These are phyloP conservation scores for Hansenula sp. DNA, from an alignment of 1,139 yeast genomes.

Conservation along the genomic window DNA sequence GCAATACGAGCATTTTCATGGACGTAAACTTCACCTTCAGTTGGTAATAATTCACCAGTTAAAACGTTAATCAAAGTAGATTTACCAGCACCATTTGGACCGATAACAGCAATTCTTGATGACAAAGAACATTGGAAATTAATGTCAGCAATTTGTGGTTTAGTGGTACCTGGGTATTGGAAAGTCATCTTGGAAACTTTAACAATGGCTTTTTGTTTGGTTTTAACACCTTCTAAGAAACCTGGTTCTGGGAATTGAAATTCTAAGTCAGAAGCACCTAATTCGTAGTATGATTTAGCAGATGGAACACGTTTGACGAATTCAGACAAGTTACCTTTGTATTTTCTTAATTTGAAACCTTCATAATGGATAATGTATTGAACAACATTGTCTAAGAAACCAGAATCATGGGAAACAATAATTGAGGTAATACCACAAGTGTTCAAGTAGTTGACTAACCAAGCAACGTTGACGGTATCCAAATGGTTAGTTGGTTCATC, in stretches of 20 bases:
- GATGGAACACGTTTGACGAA: constrained; percentile 98
- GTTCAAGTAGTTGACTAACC: constrained; percentile 98
- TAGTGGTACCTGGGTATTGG: constrained; percentile 98
- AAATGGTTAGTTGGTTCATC: constrained; percentile 99
- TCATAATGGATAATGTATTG: constrained; percentile 99
- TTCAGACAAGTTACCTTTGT: constrained; percentile 99
- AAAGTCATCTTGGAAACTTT: constrained; percentile 94
- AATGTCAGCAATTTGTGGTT: constrained; percentile 88
- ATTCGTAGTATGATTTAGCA: constrained; percentile 97
- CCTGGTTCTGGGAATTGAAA: constrained; percentile 99
- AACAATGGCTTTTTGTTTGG: constrained; percentile 99
- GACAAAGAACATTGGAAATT: constrained; percentile 98
- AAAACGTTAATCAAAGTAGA: constrained; percentile 96
- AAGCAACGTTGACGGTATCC: constrained; percentile 98
- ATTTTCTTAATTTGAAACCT: constrained; percentile 98
- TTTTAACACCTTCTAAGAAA: constrained; percentile 99
- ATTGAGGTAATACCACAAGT: constrained; percentile 98
- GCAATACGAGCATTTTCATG: constrained; percentile 99
- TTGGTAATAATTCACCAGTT: constrained; percentile 99
- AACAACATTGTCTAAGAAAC: constrained; percentile 96
- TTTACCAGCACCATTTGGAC: constrained; percentile 99
- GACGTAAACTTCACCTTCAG: constrained; percentile 96
- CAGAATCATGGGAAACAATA: constrained; percentile 98
- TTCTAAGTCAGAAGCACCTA: constrained; percentile 96
- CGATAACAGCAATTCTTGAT: constrained; percentile 99